Percentiles rank a stretch among this genome's conserved stretches.
phyloP scores from a whole-genome alignment of 169 alveolate genomes.

The Plasmodium vivax region DNA sequence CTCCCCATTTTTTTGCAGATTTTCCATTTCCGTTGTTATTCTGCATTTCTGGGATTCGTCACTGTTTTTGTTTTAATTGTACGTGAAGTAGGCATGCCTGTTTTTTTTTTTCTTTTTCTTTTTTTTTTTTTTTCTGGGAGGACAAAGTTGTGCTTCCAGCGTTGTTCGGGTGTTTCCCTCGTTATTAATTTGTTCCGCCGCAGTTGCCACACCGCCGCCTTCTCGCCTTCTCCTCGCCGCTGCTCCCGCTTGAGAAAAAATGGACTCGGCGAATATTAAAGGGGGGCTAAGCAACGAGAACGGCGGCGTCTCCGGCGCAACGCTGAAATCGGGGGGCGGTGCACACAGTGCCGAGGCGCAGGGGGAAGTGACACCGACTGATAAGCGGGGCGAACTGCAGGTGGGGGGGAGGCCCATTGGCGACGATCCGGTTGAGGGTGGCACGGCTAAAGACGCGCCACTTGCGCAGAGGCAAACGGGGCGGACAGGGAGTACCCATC shows the following conservation, averaged over 20 bases:
- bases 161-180: neutral
- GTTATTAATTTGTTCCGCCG: neutral
- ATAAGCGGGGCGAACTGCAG: neutral
- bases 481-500: neutral
- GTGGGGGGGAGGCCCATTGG: neutral
- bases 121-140: neutral
- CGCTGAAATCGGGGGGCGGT: neutral
- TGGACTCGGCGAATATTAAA: neutral
- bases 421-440: neutral
- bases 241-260: neutral
- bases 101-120: too few relatives aligned
- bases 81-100: neutral
- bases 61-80: neutral
- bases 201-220: neutral
- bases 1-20: neutral
- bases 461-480: neutral
- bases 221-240: neutral
- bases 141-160: neutral
- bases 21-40: neutral
- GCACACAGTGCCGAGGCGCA: neutral
- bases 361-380: neutral
- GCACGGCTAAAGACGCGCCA: neutral
- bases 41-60: neutral
- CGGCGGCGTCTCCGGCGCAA: neutral
- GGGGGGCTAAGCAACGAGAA: neutral